Percentiles rank a stretch among this genome's conserved stretches.
phyloP scores from a whole-genome alignment of 1,139 yeast genomes.

The Taphrina pruni region DNA sequence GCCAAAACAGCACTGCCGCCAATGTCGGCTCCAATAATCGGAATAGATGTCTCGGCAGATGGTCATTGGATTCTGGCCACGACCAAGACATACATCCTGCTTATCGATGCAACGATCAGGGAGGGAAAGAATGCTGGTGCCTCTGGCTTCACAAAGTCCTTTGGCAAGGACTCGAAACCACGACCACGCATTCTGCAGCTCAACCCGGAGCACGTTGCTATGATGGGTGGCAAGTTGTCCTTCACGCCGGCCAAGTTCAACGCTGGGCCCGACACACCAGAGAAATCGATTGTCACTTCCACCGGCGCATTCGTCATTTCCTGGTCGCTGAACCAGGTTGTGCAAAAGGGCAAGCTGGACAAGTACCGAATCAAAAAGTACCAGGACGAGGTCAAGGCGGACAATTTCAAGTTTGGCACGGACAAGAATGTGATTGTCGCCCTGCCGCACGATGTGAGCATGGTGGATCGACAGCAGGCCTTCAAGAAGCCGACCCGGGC shows the following conservation, averaged over 20 bases:
- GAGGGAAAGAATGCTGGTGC: slow-evolving; percentile 66
- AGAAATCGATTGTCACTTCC: slow-evolving; percentile 74
- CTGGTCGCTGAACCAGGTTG: slow-evolving; percentile 70
- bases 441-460: slow-evolving; percentile 64
- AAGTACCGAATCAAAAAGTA: slow-evolving; percentile 71
- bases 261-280: slow-evolving; percentile 66
- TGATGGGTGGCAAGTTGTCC: slow-evolving; percentile 59
- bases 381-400: slow-evolving; percentile 65
- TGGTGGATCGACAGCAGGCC: slow-evolving; percentile 61
- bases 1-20: slow-evolving; percentile 84
- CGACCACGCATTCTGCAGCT: slow-evolving; percentile 70
- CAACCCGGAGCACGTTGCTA: slow-evolving; percentile 73
- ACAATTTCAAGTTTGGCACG: slow-evolving; percentile 77
- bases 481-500: slow-evolving; percentile 65
- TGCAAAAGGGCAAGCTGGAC: slow-evolving; percentile 61
- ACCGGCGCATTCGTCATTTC: slow-evolving; percentile 80
- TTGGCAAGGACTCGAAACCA: slow-evolving; percentile 71
- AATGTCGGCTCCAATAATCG: slow-evolving; percentile 72
- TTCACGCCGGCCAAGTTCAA: slow-evolving; percentile 82
- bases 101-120: slow-evolving; percentile 69
- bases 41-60: slow-evolving; percentile 74
- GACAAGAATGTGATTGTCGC: slow-evolving; percentile 74
- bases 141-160: slow-evolving; percentile 69
- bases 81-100: slow-evolving; percentile 68
- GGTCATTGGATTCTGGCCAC: slow-evolving; percentile 86